Conservation (phyloP, 192 early-diverging fungal species). For the Coemansia sp. region DNA sequence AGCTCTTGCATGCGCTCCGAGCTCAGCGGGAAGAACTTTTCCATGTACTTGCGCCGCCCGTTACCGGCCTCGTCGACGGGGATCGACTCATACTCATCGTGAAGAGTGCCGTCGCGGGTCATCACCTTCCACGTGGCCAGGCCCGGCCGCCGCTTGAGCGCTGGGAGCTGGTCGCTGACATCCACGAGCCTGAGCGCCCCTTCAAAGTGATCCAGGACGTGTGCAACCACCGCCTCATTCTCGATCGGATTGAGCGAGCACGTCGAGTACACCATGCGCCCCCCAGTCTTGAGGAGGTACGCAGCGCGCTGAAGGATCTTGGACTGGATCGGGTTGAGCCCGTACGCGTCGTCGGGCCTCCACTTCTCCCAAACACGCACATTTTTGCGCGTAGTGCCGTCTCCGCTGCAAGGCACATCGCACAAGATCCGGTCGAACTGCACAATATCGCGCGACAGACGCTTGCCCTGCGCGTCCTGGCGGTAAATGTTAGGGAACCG, state of each 20-base stretch:
- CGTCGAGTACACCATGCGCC: slow-evolving; percentile 95
- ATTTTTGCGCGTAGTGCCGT: slow-evolving; percentile 98
- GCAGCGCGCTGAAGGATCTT: slow-evolving; percentile 87
- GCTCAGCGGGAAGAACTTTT: slow-evolving; percentile 62
- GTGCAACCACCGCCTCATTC: slow-evolving; percentile 95
- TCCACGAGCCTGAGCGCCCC: slow-evolving; percentile 86
- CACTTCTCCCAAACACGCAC: slow-evolving; percentile 89
- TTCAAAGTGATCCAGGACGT: slow-evolving; percentile 65
- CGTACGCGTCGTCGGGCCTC: slow-evolving; percentile 72
- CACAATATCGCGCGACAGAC: slow-evolving; percentile 51
- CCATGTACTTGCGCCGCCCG: slow-evolving; percentile 54
- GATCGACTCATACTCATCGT: slow-evolving; percentile 57
- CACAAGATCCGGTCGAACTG: slow-evolving; percentile 97
- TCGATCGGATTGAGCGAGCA: slow-evolving; percentile 99
- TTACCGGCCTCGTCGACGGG: slow-evolving; percentile 33
- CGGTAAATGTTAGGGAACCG: slow-evolving; percentile 75
- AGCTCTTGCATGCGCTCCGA: slow-evolving; percentile 62
- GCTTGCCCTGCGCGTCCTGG: slow-evolving; percentile 9
- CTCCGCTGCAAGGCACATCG: slow-evolving; percentile 98
- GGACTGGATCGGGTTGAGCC: slow-evolving; percentile 84
- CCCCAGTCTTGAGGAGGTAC: slow-evolving; percentile 87
- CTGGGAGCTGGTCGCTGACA: slow-evolving; percentile 78
- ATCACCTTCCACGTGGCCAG: slow-evolving; percentile 88
- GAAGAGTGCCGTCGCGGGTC: slow-evolving; percentile 66
- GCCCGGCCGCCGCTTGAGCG: slow-evolving; percentile 81